Percentiles rank a stretch among this genome's conserved stretches.
Evolutionary conservation across 176 grass and related monocot genomes (phyloP).

Genomic region (Phyllostachys edulis): DNA sequence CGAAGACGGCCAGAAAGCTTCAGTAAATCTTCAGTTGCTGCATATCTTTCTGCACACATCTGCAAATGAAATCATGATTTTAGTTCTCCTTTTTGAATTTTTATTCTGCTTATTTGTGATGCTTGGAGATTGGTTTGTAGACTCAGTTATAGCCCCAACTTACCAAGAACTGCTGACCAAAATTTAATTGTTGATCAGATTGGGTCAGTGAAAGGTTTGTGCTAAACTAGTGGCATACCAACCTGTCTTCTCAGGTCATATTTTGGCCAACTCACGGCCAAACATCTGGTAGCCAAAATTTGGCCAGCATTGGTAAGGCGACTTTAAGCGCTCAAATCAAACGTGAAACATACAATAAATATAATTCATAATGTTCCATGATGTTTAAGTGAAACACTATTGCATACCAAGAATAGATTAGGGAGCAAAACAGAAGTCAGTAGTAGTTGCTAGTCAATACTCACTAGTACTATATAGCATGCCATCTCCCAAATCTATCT

Average conservation of each 20-base stretch:
- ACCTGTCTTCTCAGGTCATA: not conserved
- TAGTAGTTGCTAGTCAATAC: not conserved
- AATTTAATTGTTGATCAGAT: not conserved
- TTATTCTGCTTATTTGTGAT: not conserved
- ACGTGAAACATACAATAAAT: not conserved
- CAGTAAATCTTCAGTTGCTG: constrained; percentile 49
- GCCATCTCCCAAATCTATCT: not conserved
- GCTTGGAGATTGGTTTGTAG: not conserved
- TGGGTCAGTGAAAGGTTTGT: not conserved
- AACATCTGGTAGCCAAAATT: not conserved
- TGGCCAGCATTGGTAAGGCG: not conserved
- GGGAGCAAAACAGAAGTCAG: not conserved
- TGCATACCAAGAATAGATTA: not conserved
- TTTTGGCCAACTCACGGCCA: not conserved
- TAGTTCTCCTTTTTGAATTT: not conserved
- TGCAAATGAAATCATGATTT: constrained; percentile 38
- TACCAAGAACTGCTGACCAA: not conserved
- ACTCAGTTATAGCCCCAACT: not conserved
- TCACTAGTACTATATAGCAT: not conserved
- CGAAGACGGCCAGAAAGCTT: constrained; percentile 79
- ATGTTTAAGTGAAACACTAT: not conserved
- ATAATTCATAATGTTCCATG: not conserved
- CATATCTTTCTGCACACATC: constrained; percentile 60
- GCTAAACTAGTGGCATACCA: not conserved
- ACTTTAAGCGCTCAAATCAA: not conserved